Conservation (phyloP, 2,329 filamentous ascomycete species). For the Penicillium oxalicum region DNA sequence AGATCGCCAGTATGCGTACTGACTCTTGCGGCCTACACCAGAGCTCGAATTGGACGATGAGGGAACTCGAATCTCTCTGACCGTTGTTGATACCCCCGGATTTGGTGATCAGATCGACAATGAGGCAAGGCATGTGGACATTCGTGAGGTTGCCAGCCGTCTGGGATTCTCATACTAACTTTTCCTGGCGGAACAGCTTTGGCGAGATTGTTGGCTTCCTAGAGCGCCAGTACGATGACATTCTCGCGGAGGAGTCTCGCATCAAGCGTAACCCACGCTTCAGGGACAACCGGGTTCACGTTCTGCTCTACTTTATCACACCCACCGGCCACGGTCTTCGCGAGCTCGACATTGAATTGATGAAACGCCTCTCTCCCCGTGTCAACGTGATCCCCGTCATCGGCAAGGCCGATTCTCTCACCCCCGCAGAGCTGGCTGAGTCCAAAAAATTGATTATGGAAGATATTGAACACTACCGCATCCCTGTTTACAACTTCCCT, state of each 20-base stretch:
- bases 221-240: constrained; percentile 98
- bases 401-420: constrained; percentile 95
- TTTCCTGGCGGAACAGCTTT: constrained; percentile 55
- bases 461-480: constrained; percentile 99
- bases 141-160: not conserved
- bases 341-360: constrained; percentile 97
- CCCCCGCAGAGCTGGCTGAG: constrained; percentile 90
- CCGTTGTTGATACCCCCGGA: constrained; percentile 95
- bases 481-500: constrained; percentile 99
- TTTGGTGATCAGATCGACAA: constrained; percentile 99
- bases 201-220: constrained; percentile 97
- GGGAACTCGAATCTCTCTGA: constrained; percentile 94
- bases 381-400: constrained; percentile 99
- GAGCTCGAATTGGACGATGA: constrained; percentile 96
- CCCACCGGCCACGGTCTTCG: constrained; percentile 95
- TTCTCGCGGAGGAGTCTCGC: constrained; percentile 96
- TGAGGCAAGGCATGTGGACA: constrained; percentile 71
- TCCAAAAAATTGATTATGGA: constrained; percentile 99
- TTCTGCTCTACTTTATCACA: constrained; percentile 98
- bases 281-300: constrained; percentile 97
- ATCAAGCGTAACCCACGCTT: constrained; percentile 99
- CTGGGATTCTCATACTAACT: not conserved
- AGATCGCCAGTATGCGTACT: constrained; percentile 19
- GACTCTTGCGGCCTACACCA: constrained; percentile 36
- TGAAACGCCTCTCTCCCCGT: constrained; percentile 96